phyloP scores from a whole-genome alignment of 257 asterid species.

The Nicotiana attenuata region DNA sequence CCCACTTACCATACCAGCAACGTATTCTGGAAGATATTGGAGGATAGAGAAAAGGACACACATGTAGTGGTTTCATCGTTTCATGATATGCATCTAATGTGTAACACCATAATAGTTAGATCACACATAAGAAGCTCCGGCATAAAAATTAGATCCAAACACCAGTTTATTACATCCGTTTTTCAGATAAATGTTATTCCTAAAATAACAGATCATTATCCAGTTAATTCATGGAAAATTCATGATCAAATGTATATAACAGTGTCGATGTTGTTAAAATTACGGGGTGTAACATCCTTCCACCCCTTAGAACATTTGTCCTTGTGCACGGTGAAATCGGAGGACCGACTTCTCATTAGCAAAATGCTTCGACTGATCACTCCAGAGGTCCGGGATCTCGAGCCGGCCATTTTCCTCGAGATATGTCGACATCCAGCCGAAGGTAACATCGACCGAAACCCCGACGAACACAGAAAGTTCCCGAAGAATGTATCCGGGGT shows the following conservation, averaged over 20 bases:
- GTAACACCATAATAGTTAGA: neutral
- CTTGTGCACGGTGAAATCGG: too few relatives aligned
- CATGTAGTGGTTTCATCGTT: neutral
- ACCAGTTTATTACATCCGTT: neutral
- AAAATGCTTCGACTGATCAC: too few relatives aligned
- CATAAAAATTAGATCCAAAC: neutral
- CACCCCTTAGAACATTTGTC: too few relatives aligned
- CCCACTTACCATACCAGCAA: neutral
- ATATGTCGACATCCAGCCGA: too few relatives aligned
- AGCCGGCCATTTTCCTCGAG: too few relatives aligned
- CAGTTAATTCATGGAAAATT: neutral
- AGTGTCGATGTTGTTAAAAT: too few relatives aligned
- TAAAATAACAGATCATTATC: neutral
- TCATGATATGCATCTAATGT: neutral
- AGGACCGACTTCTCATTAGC: too few relatives aligned
- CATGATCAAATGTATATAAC: neutral
- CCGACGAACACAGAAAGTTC: too few relatives aligned
- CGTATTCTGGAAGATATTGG: neutral
- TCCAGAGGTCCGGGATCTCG: too few relatives aligned
- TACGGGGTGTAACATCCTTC: too few relatives aligned
- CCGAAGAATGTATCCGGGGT: too few relatives aligned
- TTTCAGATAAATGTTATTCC: neutral
- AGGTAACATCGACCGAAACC: too few relatives aligned
- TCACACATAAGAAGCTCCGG: slow-evolving; percentile 1
- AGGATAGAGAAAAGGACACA: neutral